Evolutionary conservation across 345 rosid species (phyloP), one percentile per base, ranked within the genome.

Genomic region (Populus deltoides): DNA sequence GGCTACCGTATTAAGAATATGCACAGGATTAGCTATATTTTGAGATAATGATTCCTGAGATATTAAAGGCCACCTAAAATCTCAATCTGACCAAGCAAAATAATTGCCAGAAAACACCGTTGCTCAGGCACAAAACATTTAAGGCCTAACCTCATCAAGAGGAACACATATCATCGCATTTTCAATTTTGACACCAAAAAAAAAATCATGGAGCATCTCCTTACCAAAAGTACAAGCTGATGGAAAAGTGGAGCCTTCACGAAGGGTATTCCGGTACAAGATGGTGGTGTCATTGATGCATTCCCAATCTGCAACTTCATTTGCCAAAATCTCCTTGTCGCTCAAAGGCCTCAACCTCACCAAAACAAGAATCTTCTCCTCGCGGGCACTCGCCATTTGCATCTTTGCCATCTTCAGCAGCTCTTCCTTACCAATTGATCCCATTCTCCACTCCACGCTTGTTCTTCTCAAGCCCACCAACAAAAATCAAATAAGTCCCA

Each of bases 301-400:
- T 81, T 96, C 99, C 99, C 99, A 96, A 71, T 96, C 99, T 1
- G 94, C 91, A 73, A 83, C 90, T 89, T 96, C 99, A 82, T 81
- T 86, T 62, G 85, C 91, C 38, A 73, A 72, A 79, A 88, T 84
- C 88, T 96, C 99, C 86, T 88, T 93, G 41, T 96, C 98, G 73
- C 82, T 96, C 90, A 93, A 83, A 75, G 99, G 99, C 89, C 99
- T 90, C 85, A 92, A 78, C 86, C 98, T 92, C 86, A 96, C 94
- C 85, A 92, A 79, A 80, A 93, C 98, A 53, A 93, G 87, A 80
- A 96, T 96, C 88, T 89, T 93, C 86, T 95, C 99, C 79, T 93
- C 97, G 0, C 89, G 88, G 59, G 90, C 79, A 78, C 80, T 77
- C 43, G 83, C 81, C 80, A 76, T 80, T 85, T 89, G 97, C 87